Percentiles rank a stretch among this genome's conserved stretches.
These are phyloP conservation scores for Wickerhamiella pararugosa DNA, from an alignment of 1,139 yeast genomes.

Conservation along the genomic window DNA sequence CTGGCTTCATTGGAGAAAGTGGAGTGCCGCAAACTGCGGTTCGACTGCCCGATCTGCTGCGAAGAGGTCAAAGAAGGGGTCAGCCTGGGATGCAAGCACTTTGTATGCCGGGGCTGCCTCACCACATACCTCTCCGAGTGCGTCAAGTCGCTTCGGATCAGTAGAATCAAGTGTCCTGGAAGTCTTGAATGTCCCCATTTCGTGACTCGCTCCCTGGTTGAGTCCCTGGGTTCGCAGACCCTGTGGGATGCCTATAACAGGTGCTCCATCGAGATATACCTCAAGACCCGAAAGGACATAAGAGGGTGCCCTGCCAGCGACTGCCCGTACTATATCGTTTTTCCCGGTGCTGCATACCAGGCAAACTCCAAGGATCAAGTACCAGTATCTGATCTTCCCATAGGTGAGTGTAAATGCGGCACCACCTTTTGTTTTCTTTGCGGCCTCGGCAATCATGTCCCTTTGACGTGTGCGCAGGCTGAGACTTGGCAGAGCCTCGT, in stretches of 20 bases:
- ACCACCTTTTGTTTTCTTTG: constrained; percentile 77
- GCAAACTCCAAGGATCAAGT: constrained; percentile 17
- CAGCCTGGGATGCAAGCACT: constrained; percentile 51
- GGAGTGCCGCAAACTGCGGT: too few species aligned
- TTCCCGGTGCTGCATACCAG: constrained; percentile 15
- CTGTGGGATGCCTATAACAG: constrained; percentile 17
- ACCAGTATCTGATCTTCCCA: constrained; percentile 18
- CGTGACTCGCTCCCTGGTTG: constrained; percentile 25
- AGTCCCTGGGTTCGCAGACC: constrained; percentile 23
- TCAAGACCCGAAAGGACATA: constrained; percentile 33
- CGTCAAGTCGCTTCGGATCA: constrained; percentile 34
- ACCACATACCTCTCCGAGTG: constrained; percentile 39
- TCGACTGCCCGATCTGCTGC: constrained; percentile 5
- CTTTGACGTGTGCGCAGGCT: constrained; percentile 63
- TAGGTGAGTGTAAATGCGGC: constrained; percentile 37
- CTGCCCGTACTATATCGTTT: constrained; percentile 48
- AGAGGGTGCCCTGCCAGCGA: constrained; percentile 81
- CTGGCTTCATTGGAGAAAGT: too few species aligned
- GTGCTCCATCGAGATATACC: constrained; percentile 29
- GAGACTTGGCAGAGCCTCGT: constrained; percentile 67
- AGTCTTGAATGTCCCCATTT: constrained; percentile 24
- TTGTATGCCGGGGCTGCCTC: constrained; percentile 56
- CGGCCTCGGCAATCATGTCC: constrained; percentile 52
- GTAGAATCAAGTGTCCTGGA: constrained; percentile 47
- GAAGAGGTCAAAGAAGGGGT: constrained; percentile 26